Evolutionary conservation across 2,329 filamentous ascomycete genomes (phyloP), one percentile per base, ranked within the genome.

Genomic region (Dichotomopilus funicola): DNA sequence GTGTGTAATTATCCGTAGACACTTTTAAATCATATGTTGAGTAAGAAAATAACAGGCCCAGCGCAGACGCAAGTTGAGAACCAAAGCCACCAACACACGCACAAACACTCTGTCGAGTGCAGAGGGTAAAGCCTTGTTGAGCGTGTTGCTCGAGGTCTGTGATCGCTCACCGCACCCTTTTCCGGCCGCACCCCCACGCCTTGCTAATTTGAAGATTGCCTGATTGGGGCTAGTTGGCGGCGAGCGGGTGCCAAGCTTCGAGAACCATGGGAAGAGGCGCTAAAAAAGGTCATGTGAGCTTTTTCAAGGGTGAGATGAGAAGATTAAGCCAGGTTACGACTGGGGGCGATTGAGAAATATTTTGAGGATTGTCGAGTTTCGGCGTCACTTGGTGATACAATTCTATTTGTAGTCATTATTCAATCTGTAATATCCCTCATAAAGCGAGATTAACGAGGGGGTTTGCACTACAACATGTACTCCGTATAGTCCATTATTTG

Each of bases 271-370:
- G 43, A 40, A 27, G 35, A 19, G 45, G 31, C 37, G 42, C 9
- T 12, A 38, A 45, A 43, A 10, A 12, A 33, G 40, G 51, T 48
- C 51, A 53, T 53, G 51, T 53, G 51, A 48, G 35, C 2, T 7
- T 4, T 7, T 4, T 10, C 3, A 46, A 9, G 10, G 9, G 27
- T 36, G 35, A 33, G 33, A 34, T 9, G 12, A 11, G 9, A 10
- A 34, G 34, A 46, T 38, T 4, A 46, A 33, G 1, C 13, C 13
- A 38, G 19, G 19, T 27, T 3, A 27, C 19, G 19, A 27, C 19
- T 27, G 19, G 19, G 19, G 19, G 19, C 19, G 19, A 27, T 27
- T 12, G 19, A 33, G 19, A 13, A 11, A 5, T 31, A 27, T 27
- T 27, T 27, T 27, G 19, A 27, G 3, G 19, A 27, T 27, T 27